Evolutionary conservation across 2,329 filamentous ascomycete species (phyloP), one percentile per base, ranked within the genome.

Genomic region (Curvularia spicifera): DNA sequence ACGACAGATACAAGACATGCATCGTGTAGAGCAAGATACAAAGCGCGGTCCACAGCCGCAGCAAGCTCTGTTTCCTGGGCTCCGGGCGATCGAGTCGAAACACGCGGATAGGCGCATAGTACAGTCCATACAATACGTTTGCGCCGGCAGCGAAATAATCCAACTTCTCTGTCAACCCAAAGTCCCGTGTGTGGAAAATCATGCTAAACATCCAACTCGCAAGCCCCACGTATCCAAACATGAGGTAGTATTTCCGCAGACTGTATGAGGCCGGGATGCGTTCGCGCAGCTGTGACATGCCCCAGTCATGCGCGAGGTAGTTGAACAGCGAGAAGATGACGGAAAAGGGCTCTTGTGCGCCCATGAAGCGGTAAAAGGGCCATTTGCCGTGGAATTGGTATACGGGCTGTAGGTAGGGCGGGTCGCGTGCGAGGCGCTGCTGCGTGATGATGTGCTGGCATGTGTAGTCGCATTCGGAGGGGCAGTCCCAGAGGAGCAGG

Each of bases 351-450:
- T 99, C 95, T 80, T 99, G 95, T 82, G 97, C 90, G 76, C 95
- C 95, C 53, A 96, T 79, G 72, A 97, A 85, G 66, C 95, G 91
- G 77, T 89, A 83, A 80, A 99, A 99, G 39, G 95, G 95, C 95
- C 95, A 99, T 85, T 99, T 99, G 31, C 95, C 95, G 81, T 99
- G 93, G 82, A 93, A 99, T 80, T 99, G 95, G 56, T 94, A 89
- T 49, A 97, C 78, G 10, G 88, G 85, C 29, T 87, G 77, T 62
- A 85, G 80, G 81, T 88, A 87, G 0, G 85, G 85, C 33, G 86
- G 85, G 59, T 87, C 84, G 62, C 85, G 81, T 26, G 85, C 81
- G 65, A 93, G 79, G 63, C 94, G 91, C 57, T 80, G 80, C 68
- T 86, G 79, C 56, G 95, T 98, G 59, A 96, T 84, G 76, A 97